A percentile compares a stretch with the other conserved stretches of the same genome.
phyloP scores from a whole-genome alignment of 371 early-diverging fungal genomes.

The Actinomortierella ambigua region DNA sequence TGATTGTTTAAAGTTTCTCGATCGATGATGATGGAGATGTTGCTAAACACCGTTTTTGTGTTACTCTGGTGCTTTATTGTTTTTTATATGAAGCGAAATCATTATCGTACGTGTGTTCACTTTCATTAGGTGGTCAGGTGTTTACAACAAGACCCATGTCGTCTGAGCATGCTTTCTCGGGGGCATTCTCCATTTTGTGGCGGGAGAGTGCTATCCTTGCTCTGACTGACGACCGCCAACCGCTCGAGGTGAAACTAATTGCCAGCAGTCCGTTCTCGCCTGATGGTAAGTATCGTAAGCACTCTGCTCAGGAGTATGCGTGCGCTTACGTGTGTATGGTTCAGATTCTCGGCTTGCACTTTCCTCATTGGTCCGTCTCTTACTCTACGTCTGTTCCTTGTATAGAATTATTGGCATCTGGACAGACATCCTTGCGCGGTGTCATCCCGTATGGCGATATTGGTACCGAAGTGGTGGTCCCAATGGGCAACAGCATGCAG shows the following conservation, averaged over 20 bases:
- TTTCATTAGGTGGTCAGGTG: constrained; percentile 23
- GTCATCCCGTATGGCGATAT: constrained; percentile 32
- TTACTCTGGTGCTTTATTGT: not conserved
- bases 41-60: too few relatives aligned
- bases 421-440: constrained; percentile 18
- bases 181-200: constrained; percentile 27
- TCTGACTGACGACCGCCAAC: constrained; percentile 18
- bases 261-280: constrained; percentile 31
- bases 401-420: constrained; percentile 22
- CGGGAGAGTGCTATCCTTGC: constrained; percentile 38
- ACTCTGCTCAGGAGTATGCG: too few relatives aligned
- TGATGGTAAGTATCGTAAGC: constrained; percentile 18
- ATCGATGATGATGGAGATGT: not conserved
- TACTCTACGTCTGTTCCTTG: not conserved
- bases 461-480: constrained; percentile 22
- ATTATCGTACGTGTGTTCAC: constrained; percentile 21
- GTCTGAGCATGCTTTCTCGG: constrained; percentile 17
- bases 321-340: too few relatives aligned
- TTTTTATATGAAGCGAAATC: constrained; percentile 21
- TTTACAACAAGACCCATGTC: constrained; percentile 21
- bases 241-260: constrained; percentile 23
- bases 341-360: too few relatives aligned
- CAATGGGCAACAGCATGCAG: constrained; percentile 14
- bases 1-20: not conserved
- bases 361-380: too few relatives aligned